Conservation (phyloP, 1,284 basidiomycete genomes). For the Marasmius oreades region DNA sequence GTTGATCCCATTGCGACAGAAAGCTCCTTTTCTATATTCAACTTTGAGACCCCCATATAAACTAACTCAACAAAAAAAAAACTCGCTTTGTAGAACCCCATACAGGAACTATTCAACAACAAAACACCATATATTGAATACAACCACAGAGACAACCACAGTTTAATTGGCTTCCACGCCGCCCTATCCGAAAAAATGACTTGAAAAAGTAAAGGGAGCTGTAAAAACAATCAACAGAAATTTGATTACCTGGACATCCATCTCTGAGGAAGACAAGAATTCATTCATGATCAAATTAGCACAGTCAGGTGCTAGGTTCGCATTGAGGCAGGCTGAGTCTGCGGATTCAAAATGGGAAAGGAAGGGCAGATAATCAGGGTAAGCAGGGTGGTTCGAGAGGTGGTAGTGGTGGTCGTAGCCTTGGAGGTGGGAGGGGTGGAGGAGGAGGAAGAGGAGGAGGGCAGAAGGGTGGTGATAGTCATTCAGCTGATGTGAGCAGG, state of each 20-base stretch:
- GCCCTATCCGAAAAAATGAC: conserved; percentile 66
- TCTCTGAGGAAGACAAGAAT: conserved; percentile 64
- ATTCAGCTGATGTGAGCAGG: too few relatives aligned
- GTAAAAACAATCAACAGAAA: conserved; percentile 60
- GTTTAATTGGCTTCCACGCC: conserved; percentile 73
- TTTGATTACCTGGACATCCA: conserved; percentile 56
- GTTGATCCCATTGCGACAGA: too few relatives aligned
- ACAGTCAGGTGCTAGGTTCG: conserved; percentile 55
- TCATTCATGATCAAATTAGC: conserved; percentile 71
- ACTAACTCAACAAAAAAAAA: too few relatives aligned
- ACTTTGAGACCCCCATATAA: too few relatives aligned
- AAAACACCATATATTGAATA: conserved; percentile 70
- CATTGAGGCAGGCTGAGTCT: conserved; percentile 33
- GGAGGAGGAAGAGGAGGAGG: conserved; percentile 34
- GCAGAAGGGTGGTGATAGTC: conserved; percentile 12
- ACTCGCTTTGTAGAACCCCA: conserved; percentile 61
- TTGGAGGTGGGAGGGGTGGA: conserved; percentile 38
- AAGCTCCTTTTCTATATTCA: too few relatives aligned
- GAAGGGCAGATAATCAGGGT: conserved; percentile 38
- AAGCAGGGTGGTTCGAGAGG: conserved; percentile 35
- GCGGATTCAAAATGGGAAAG: conserved; percentile 28
- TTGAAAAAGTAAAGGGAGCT: conserved; percentile 55
- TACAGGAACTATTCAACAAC: conserved; percentile 77
- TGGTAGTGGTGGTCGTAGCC: conserved; percentile 34
- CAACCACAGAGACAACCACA: conserved; percentile 56